Evolutionary conservation across 2,329 filamentous ascomycete species (phyloP).

Genomic region (Epichloe hybrida): DNA sequence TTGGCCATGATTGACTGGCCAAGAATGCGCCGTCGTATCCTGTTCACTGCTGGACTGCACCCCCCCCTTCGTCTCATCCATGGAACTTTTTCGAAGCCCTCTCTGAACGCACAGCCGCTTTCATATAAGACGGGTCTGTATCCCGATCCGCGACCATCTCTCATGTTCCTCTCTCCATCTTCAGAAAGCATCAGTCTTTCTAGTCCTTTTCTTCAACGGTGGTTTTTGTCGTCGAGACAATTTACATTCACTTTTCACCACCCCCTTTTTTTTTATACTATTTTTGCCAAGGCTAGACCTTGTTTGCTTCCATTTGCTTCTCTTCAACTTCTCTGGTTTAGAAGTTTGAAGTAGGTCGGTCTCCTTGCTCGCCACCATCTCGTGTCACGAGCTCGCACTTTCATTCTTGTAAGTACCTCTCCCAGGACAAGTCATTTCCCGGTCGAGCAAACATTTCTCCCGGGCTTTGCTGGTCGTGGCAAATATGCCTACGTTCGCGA

Average conservation of each 20-base stretch:
- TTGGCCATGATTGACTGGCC: not conserved
- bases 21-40: not conserved
- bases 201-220: slow-evolving; percentile 8
- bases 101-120: not conserved
- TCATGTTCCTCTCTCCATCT: slow-evolving; percentile 1
- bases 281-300: slow-evolving; percentile 24
- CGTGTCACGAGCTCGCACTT: not conserved
- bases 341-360: slow-evolving; percentile 2
- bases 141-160: not conserved
- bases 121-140: slow-evolving; percentile 6
- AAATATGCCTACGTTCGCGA: no score
- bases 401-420: not conserved
- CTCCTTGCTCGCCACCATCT: slow-evolving; percentile 7
- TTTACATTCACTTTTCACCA: slow-evolving; percentile 13
- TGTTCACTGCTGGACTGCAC: not conserved
- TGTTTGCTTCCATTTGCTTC: slow-evolving; percentile 7
- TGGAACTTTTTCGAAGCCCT: not conserved
- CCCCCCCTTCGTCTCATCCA: not conserved
- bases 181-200: slow-evolving; percentile 5
- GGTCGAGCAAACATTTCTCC: not conserved
- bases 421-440: not conserved
- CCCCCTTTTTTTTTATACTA: slow-evolving; percentile 1
- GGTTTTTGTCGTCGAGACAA: slow-evolving; percentile 18
- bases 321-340: slow-evolving; percentile 14
- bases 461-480: no score